Base-by-base conservation (phyloP, 1,139 yeast genomes). In the Taphrina populina region DNA sequence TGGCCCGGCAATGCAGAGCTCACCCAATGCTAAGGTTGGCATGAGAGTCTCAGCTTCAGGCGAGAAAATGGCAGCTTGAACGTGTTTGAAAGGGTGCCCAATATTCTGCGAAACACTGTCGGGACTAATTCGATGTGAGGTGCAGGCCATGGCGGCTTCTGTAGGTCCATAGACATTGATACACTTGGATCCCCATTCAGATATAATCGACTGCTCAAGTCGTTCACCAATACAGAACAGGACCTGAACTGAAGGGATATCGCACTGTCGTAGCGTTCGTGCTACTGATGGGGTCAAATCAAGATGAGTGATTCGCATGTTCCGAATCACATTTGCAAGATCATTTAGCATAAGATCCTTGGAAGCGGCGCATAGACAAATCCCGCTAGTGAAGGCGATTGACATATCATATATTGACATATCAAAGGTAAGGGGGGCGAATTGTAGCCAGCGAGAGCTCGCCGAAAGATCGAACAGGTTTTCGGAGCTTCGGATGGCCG, bases 1-100 rank as follows among this genome's bases (percentile, higher is more conserved):
- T 13, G 58, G 57, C 2, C 68, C 68, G 2, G 63, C 60, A n/a
- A 65, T 61, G n/a, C 61, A 64, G 4, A 65, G 58, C 43, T 65
- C 66, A 2, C 68, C 68, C 6, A 59, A 45, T 4, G 60, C 40
- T 13, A 59, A 58, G 4, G 44, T 11, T 1, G 68, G 65, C 7
- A 64, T 35, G 0, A 54, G 37, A 4, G 5, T 23, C 2, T 10
- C 8, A 11, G 36, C 19, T 4, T 32, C 51, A 3, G 51, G 34
- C 11, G 52, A 49, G 41, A 63, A 24, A 23, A 62, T 41, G 11
- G 40, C 58, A 17, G 60, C 58, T 10, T 52, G 44, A 3, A 60
- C 52, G 3, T 60, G 46, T 20, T 52, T 33, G 44, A 62, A 61
- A 11, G 65, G 63, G 7, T n/a, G 21, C 5, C 65, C 65, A 20